Evolutionary conservation across 164 flowering plant species (phyloP).

Genomic region (Hamamelis virginiana): DNA sequence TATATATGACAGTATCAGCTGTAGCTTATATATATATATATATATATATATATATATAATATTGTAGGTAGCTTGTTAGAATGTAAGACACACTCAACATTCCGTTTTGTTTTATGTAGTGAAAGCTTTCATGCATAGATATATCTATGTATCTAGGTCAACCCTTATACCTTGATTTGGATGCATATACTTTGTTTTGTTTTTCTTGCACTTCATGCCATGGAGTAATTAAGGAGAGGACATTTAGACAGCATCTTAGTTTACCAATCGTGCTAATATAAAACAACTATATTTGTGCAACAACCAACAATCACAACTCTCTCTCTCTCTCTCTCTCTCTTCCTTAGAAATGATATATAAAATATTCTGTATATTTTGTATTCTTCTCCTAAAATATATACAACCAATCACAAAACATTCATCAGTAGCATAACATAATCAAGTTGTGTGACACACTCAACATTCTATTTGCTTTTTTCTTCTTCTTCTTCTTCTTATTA

Average conservation of each 20-base stretch:
- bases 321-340: too few species aligned
- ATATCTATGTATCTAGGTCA: constrained; percentile 11
- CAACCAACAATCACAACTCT: too few species aligned
- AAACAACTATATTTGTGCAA: constrained; percentile 1
- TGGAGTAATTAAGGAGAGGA: constrained; percentile 1
- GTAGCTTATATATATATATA: background rate
- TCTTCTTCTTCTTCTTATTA: too few species aligned
- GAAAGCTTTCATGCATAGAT: too few species aligned
- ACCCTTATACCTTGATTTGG: constrained; percentile 9
- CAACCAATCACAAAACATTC: background rate
- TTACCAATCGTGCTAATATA: background rate
- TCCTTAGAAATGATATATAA: too few species aligned
- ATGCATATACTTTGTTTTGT: background rate
- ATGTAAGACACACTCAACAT: constrained; percentile 13
- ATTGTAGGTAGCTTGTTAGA: background rate
- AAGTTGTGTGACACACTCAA: constrained; percentile 13
- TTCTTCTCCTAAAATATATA: too few species aligned
- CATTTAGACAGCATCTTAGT: constrained; percentile 6
- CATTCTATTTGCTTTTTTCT: constrained; percentile 17
- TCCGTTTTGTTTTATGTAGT: constrained; percentile 9
- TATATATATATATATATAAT: too few species aligned
- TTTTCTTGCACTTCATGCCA: constrained; percentile 21
- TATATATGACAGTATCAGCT: too few species aligned
- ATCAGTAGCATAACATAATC: background rate
- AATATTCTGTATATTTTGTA: too few species aligned